Evolutionary conservation across 805 yeast genomes (phyloP), one percentile per base, ranked within the genome.

Genomic region (Yamadazyma philogaea): DNA sequence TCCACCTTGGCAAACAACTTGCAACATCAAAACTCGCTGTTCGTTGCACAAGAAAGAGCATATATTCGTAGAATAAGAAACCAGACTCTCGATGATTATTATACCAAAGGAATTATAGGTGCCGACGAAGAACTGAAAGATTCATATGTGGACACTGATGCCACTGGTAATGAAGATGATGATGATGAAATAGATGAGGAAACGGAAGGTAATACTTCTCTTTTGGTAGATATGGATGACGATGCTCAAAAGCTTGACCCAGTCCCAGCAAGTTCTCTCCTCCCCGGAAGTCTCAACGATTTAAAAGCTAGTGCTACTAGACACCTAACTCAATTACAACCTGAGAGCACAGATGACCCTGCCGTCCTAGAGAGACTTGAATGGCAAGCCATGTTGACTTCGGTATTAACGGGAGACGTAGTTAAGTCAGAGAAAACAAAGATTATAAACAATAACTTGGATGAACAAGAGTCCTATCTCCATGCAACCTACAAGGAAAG

Each of bases 321-420:
- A 63, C 67, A 51, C 54, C 59, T 55, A 38, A 62, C 53, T 35
- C 73, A 49, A 60, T 60, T 70, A 48, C 53, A 64, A 52, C 45
- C 59, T 51, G 76, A 62, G 64, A 63, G 45, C 19, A 39, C 47
- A 5, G 72, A 67, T 37, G 74, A 71, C 50, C 74, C 76, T 1
- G 66, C 67, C 11, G 80, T 83, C 6, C 54, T 81, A 8, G 97
- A 89, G 57, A 74, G 98, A 37, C 68, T 90, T 10, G 96, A 89
- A 63, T 93, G 99, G 99, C 98, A 93, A 63, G 78, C 91, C 0
- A 88, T 93, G 96, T 72, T 93, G 37, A 77, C 86, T 8, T 77
- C 89, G 2, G 98, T 93, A 3, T 75, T 93, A 27, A 91, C 95
- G 2, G 98, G 99, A 52, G 98, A 93, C 61, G 96, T 93, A 41